These are phyloP conservation scores for Myriosclerotinia curreyana DNA, from an alignment of 2,329 filamentous ascomycete genomes.

Conservation along the genomic window DNA sequence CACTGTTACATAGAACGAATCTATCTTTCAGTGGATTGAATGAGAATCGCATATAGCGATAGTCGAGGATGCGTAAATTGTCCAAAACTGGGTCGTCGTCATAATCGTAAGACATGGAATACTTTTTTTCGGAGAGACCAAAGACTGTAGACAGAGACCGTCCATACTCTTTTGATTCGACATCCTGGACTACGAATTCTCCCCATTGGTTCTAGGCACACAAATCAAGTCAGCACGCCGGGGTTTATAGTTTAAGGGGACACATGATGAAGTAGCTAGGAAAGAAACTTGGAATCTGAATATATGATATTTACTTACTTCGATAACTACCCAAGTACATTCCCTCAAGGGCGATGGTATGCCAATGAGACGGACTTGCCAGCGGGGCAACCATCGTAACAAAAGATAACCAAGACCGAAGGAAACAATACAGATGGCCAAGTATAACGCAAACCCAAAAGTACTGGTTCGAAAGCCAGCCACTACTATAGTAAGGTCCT, in stretches of 20 bases:
- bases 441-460: slow-evolving; percentile 66
- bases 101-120: slow-evolving; percentile 58
- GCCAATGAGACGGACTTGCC: slow-evolving; percentile 76
- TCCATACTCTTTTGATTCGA: slow-evolving; percentile 55
- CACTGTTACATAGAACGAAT: slow-evolving; percentile 75
- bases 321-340: slow-evolving; percentile 89
- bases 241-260: slow-evolving; percentile 8
- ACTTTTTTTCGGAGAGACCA: slow-evolving; percentile 61
- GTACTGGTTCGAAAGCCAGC: slow-evolving; percentile 82
- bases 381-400: slow-evolving; percentile 84
- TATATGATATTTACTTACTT: slow-evolving; percentile 50
- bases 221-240: slow-evolving; percentile 37
- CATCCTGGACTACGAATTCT: slow-evolving; percentile 75
- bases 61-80: slow-evolving; percentile 76
- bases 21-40: slow-evolving; percentile 87
- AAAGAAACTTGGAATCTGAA: slow-evolving; percentile 11
- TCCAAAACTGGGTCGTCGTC: slow-evolving; percentile 76
- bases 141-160: slow-evolving; percentile 62
- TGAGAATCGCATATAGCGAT: slow-evolving; percentile 90
- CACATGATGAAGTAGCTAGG: neutral
- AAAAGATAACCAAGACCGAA: slow-evolving; percentile 78
- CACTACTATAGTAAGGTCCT: slow-evolving; percentile 91
- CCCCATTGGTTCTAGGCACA: slow-evolving; percentile 82
- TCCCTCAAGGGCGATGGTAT: slow-evolving; percentile 64
- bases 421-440: slow-evolving; percentile 67